These are phyloP conservation scores for Termitomyces sp. DNA, from an alignment of 768 basidiomycete genomes.

Conservation along the genomic window DNA sequence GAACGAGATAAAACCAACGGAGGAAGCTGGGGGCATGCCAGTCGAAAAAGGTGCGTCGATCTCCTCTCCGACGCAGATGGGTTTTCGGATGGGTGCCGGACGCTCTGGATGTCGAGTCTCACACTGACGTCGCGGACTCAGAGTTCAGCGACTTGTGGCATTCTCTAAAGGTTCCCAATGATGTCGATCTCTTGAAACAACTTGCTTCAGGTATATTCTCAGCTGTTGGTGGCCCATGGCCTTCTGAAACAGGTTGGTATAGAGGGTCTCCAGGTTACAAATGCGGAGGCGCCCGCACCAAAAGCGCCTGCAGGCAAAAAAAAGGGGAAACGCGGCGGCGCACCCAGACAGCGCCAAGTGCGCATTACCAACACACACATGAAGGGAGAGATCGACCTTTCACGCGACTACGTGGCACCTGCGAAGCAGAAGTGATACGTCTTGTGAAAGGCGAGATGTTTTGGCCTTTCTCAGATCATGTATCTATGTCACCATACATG, in stretches of 20 bases:
- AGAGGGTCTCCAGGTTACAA: conserved; percentile 82
- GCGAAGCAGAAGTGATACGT: conserved; percentile 30
- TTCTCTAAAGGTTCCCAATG: conserved; percentile 76
- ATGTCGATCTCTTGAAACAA: conserved; percentile 75
- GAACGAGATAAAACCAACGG: conserved; percentile 81
- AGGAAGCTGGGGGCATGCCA: conserved; percentile 62
- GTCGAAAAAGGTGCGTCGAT: conserved; percentile 67
- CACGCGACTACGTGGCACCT: conserved; percentile 56
- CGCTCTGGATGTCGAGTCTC: not conserved
- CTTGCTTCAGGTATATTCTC: conserved; percentile 59
- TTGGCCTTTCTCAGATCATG: not conserved
- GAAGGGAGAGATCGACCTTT: conserved; percentile 81
- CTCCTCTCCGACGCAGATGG: conserved; percentile 2
- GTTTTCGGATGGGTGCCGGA: conserved; percentile 6
- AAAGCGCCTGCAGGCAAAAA: conserved; percentile 55
- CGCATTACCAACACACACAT: conserved; percentile 89
- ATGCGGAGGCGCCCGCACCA: conserved; percentile 53
- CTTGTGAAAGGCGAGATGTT: not conserved
- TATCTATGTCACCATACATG: conserved; percentile 6
- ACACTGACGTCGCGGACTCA: conserved; percentile 26
- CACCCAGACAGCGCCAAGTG: conserved; percentile 66
- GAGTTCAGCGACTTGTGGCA: conserved; percentile 91
- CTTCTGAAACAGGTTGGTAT: conserved; percentile 11
- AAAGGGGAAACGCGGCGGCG: conserved; percentile 80
- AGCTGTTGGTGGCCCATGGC: conserved; percentile 3